Evolutionary conservation across 108 stramenopile genomes (phyloP).

Genomic region (Fistulifera solaris): DNA sequence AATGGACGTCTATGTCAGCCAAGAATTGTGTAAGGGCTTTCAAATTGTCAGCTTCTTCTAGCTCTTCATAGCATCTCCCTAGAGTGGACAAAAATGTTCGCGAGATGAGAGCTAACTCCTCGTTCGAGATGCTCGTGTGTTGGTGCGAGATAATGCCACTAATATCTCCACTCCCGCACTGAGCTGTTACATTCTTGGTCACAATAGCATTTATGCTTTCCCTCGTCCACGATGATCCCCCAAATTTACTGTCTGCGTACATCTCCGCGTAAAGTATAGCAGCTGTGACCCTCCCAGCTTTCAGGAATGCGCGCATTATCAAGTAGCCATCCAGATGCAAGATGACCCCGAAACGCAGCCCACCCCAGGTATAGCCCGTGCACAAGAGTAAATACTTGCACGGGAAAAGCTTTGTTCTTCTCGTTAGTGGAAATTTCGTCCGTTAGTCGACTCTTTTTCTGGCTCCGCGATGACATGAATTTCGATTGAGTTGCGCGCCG

Average conservation of each 20-base stretch:
- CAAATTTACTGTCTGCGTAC: conserved; percentile 14
- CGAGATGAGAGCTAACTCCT: background rate
- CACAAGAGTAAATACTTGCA: background rate
- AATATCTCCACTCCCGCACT: too few species aligned
- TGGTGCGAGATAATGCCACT: too few species aligned
- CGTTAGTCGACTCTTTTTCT: conserved; percentile 1
- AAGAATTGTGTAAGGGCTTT: conserved; percentile 10
- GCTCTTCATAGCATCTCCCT: background rate
- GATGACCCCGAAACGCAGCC: conserved; percentile 59
- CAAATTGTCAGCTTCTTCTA: conserved; percentile 7
- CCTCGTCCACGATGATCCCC: background rate
- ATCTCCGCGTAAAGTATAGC: conserved; percentile 24
- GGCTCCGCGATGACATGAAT: conserved; percentile 12
- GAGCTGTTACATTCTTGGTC: too few species aligned
- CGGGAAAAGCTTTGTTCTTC: conserved; percentile 9
- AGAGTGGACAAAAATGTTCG: background rate
- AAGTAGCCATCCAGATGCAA: conserved; percentile 48
- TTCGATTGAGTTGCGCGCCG: conserved; percentile 31
- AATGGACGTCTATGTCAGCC: conserved; percentile 8
- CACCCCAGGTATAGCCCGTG: conserved; percentile 34
- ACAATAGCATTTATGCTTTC: too few species aligned
- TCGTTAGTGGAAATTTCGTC: conserved; percentile 8
- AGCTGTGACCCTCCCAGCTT: conserved; percentile 40
- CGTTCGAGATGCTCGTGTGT: too few species aligned
- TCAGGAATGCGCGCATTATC: conserved; percentile 51